A percentile compares a stretch with the other conserved stretches of the same genome.
phyloP scores from a whole-genome alignment of 345 rosid species.

The Eucalyptus lansdowneana region DNA sequence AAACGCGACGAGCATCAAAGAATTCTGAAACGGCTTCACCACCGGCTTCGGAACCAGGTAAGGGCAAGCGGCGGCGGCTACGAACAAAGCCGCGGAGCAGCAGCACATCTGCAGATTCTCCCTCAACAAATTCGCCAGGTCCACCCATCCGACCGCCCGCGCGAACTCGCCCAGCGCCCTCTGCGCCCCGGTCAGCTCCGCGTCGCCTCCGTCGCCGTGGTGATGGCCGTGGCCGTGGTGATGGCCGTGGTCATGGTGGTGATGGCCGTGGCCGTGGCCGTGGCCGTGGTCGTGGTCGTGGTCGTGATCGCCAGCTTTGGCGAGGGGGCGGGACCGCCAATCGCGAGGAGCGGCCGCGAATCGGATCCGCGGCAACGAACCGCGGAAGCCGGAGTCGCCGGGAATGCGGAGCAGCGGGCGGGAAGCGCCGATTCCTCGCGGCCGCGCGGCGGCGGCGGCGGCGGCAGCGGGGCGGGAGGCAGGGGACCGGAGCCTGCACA shows the following conservation, averaged over 20 bases:
- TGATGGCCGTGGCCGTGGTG: constrained; percentile 2
- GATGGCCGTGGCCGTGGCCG: constrained; percentile 3
- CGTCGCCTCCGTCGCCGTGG: constrained; percentile 11
- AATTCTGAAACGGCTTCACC: constrained; percentile 52
- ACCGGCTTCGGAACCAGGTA: constrained; percentile 45
- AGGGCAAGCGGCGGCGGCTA: constrained; percentile 74
- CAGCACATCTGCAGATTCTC: constrained; percentile 83
- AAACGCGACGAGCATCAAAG: constrained; percentile 56
- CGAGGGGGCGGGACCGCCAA: background rate
- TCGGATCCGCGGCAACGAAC: background rate
- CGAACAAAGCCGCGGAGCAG: constrained; percentile 59
- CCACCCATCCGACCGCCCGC: constrained; percentile 55
- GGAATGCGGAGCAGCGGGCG: background rate
- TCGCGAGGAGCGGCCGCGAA: background rate
- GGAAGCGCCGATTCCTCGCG: background rate
- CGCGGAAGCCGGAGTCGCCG: background rate
- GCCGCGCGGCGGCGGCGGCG: background rate
- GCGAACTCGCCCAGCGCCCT: constrained; percentile 45
- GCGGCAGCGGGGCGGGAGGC: background rate
- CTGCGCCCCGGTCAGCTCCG: constrained; percentile 37
- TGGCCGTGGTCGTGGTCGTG: background rate
- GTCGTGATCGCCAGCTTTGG: background rate
- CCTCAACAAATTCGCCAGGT: constrained; percentile 64
- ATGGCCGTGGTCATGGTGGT: constrained; percentile 1
- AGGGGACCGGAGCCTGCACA: background rate